Evolutionary conservation across 2,329 filamentous ascomycete genomes (phyloP), one percentile per base, ranked within the genome.

Genomic region (Claviceps citrina): DNA sequence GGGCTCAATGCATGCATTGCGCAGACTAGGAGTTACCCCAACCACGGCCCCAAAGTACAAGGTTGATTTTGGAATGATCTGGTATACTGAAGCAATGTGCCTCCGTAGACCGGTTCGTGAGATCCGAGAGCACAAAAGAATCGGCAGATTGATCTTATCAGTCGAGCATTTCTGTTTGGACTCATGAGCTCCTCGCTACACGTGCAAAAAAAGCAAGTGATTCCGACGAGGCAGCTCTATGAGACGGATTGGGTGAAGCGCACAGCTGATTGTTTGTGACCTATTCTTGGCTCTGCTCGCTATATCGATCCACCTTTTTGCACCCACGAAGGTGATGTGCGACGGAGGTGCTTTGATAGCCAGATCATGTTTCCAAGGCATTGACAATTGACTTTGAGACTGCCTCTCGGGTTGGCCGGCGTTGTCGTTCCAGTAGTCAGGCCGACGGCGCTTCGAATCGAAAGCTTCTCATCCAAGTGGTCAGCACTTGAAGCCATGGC

Each of bases 401-500:
- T 44, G 57, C 55, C 61, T 58, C 60, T 58, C 55, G 45, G 57
- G 38, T 51, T 59, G 68, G 65, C 68, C 71, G 68, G 59, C 64
- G 67, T 70, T 56, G 64, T 52, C 54, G 57, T 66, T 73, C 81
- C 81, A 78, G 79, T 66, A 70, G 67, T 61, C 61, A 63, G 60
- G 70, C 76, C 73, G 80, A 85, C 79, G 81, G 81, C 71, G 79
- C 73, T 72, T 76, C 77, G 59, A 66, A 45, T 65, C 63, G 73
- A 80, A 80, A 73, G 73, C 65, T 81, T 80, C 84, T 81, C 80
- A 42, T 34, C 73, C 79, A 58, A 65, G 71, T 66, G 56, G 71
- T 81, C 84, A 30, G 12, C 40, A 34, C 24, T 39, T 16, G 26
- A 37, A 34, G 26, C 40, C 81, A 84, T 84, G 75, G 78, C 67